phyloP scores from a whole-genome alignment of 331 rosid species.

The Ulmus americana region DNA sequence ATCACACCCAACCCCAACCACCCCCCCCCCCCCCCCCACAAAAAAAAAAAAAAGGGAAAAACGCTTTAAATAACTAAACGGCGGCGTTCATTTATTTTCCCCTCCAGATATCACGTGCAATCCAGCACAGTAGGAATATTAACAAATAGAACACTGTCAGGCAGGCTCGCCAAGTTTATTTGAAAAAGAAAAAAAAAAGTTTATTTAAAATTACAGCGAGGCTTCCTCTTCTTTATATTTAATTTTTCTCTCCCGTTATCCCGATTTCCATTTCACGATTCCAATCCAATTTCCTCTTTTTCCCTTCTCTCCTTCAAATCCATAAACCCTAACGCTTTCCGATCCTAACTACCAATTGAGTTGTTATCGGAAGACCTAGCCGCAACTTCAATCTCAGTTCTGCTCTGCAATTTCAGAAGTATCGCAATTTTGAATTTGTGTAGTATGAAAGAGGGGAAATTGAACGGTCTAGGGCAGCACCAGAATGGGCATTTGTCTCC shows the following conservation, averaged over 20 bases:
- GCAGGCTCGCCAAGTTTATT: neutral
- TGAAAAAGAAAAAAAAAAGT: no score
- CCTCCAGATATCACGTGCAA: neutral
- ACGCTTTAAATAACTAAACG: neutral
- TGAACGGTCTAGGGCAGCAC: constrained; percentile 54
- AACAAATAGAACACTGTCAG: neutral
- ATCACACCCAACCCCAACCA: no score
- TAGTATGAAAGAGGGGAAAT: constrained; percentile 85
- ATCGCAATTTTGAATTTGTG: neutral
- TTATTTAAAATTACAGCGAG: constrained; percentile 22
- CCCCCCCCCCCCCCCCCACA: neutral
- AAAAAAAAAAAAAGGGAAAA: neutral
- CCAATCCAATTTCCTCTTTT: neutral
- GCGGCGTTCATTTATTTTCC: neutral
- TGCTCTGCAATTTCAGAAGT: constrained; percentile 7
- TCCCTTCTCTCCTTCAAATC: constrained; percentile 10
- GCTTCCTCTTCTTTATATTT: neutral
- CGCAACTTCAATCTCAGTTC: neutral
- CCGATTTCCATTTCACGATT: neutral
- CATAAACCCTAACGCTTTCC: constrained; percentile 27
- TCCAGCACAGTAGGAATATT: neutral
- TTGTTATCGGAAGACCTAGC: neutral
- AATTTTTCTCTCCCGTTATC: neutral
- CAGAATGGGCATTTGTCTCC: constrained; percentile 89
- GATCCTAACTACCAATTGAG: constrained; percentile 4